Percentiles rank a stretch among this genome's conserved stretches.
Conservation (phyloP, 306 rosid genomes). For the Styphnolobium japonicum region DNA sequence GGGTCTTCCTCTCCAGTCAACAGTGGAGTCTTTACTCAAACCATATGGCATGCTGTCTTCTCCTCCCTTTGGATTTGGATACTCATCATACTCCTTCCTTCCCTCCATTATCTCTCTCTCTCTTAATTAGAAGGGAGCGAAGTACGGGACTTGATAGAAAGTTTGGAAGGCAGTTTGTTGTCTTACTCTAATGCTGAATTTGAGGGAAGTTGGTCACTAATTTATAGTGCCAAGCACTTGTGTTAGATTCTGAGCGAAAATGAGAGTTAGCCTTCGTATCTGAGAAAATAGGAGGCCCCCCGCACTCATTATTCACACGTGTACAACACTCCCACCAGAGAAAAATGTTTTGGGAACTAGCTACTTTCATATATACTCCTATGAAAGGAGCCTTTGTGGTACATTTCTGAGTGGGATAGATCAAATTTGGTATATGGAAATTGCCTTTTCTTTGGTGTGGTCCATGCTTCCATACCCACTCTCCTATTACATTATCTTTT, state of each 20-base stretch:
- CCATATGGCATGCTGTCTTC: not conserved
- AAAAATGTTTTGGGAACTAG: not conserved
- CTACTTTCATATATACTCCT: not conserved
- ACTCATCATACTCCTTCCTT: not conserved
- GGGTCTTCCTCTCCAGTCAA: constrained; percentile 82
- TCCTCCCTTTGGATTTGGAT: constrained; percentile 39
- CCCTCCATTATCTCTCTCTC: constrained; percentile 21
- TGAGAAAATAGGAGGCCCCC: constrained; percentile 1
- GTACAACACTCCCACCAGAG: constrained; percentile 28
- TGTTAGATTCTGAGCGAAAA: not conserved
- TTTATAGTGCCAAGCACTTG: constrained; percentile 28
- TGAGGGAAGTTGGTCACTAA: constrained; percentile 1
- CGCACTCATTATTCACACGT: constrained; percentile 40
- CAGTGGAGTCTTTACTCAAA: constrained; percentile 30
- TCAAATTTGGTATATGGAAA: too few relatives aligned
- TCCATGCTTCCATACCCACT: not conserved
- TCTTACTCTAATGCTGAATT: constrained; percentile 9
- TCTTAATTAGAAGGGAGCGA: not conserved
- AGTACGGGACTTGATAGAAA: not conserved
- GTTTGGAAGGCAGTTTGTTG: not conserved
- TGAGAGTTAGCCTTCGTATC: not conserved
- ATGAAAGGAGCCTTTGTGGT: not conserved
- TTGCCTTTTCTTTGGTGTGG: not conserved
- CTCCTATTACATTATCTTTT: not conserved
- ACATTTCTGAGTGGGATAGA: too few relatives aligned